Evolutionary conservation across 139 green algal genomes (phyloP), one percentile per base, ranked within the genome.

Genomic region (Chlorella sp.): DNA sequence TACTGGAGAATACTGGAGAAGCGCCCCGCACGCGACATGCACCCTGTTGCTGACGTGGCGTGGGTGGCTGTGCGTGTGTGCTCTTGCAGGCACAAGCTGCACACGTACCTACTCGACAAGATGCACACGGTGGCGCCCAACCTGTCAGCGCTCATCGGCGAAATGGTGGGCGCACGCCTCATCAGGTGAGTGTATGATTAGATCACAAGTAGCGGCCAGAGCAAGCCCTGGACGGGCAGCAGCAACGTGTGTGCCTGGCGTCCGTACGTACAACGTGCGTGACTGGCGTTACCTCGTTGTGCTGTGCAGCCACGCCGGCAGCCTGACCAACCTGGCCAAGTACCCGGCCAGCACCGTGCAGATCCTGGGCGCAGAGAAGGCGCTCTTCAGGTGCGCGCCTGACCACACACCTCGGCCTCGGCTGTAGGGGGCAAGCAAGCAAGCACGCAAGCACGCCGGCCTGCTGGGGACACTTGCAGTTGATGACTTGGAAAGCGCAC

Each of bases 321-420:
- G 83, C 5, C 82, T 99, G 42, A 97, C 90, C 64, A 98, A 97
- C 83, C 81, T 99, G 69, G 96, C 96, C 55, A 99, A 99, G 87
- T 96, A 98, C 80, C 96, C 96, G 2, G 95, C 96, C 6, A 91
- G 75, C 49, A 99, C 96, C 20, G 95, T 99, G 72, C 96, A 99
- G 90, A 99, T 99, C 81, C 81, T 99, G 64, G 96, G 96, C 10
- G 96, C 96, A 31, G 96, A 99, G 84, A 99, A 99, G 85, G 96
- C 96, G n/a, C 89, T 99, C 61, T 99, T 99, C 90, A 87, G 86
- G 87, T 90, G 72, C 0, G 76, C n/a, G n/a, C n/a, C n/a, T n/a
- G n/a, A n/a, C n/a, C n/a, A n/a, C n/a, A n/a, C n/a, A n/a, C n/a
- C n/a, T n/a, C n/a, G n/a, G n/a, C n/a, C n/a, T n/a, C n/a, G n/a